Evolutionary conservation across 2,329 filamentous ascomycete genomes (phyloP).

Genomic region (Sphaerulina vaccinii): DNA sequence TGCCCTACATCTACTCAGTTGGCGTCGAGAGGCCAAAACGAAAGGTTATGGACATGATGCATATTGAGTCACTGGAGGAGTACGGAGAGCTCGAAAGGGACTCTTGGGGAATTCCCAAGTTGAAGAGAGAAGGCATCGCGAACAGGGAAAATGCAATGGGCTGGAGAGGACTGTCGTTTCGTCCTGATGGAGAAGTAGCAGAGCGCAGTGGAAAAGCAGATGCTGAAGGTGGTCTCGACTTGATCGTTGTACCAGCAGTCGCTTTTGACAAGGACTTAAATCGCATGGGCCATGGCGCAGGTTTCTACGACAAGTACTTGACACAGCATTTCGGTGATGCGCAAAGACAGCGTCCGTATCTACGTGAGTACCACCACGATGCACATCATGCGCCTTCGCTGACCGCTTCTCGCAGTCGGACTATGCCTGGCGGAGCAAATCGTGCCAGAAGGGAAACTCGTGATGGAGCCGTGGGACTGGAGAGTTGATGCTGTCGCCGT

Average conservation of each 20-base stretch:
- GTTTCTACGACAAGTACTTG: slow-evolving; percentile 95
- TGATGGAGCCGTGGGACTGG: slow-evolving; percentile 74
- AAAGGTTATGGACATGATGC: slow-evolving; percentile 93
- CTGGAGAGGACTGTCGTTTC: slow-evolving; percentile 51
- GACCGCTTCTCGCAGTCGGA: slow-evolving; percentile 56
- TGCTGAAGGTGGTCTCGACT: slow-evolving; percentile 60
- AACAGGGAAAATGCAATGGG: slow-evolving; percentile 72
- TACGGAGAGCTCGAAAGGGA: slow-evolving; percentile 75
- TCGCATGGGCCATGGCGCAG: slow-evolving; percentile 88
- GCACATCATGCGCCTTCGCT: background rate
- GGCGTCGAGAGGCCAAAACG: slow-evolving; percentile 41
- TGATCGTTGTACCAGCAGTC: slow-evolving; percentile 89
- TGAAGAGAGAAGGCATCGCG: slow-evolving; percentile 63
- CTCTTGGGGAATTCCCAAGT: slow-evolving; percentile 92
- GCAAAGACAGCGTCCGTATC: slow-evolving; percentile 53
- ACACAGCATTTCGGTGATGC: slow-evolving; percentile 60
- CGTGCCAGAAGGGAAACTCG: slow-evolving; percentile 66
- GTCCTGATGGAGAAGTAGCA: slow-evolving; percentile 32
- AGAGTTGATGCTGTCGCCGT: slow-evolving; percentile 64
- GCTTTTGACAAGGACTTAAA: slow-evolving; percentile 77
- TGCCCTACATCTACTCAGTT: slow-evolving; percentile 68
- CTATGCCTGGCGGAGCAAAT: slow-evolving; percentile 85
- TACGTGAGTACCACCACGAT: slow-evolving; percentile 49
- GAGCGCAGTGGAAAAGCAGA: slow-evolving; percentile 21
- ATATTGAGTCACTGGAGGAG: slow-evolving; percentile 69